phyloP scores from a whole-genome alignment of 331 rosid species.

The Quercus phellos region DNA sequence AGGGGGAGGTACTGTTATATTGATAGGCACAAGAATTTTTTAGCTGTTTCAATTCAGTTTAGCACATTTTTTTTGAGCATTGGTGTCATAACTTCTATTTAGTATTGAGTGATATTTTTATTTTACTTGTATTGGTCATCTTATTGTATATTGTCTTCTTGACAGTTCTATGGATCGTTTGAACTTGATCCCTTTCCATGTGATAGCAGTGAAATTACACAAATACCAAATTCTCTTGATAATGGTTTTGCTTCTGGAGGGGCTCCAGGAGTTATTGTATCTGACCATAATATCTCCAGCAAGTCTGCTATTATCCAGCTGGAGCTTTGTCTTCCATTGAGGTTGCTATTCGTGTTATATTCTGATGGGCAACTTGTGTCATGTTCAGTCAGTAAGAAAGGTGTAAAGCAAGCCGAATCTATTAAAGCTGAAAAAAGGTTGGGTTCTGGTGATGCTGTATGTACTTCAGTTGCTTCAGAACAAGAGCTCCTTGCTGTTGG shows the following conservation, averaged over 20 bases:
- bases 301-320: constrained; percentile 71
- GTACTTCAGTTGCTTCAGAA: constrained; percentile 71
- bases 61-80: constrained; percentile 4
- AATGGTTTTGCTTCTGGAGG: constrained; percentile 59
- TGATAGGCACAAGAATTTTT: neutral
- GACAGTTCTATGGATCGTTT: constrained; percentile 83
- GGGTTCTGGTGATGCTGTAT: constrained; percentile 78
- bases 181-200: constrained; percentile 50
- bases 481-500: constrained; percentile 96
- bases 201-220: constrained; percentile 40
- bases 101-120: constrained; percentile 3
- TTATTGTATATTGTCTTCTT: constrained; percentile 29
- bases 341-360: constrained; percentile 79
- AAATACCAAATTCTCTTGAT: constrained; percentile 44
- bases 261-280: constrained; percentile 34
- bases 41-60: neutral
- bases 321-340: constrained; percentile 67
- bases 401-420: constrained; percentile 73
- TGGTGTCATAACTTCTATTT: constrained; percentile 7
- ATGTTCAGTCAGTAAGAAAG: constrained; percentile 87
- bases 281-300: constrained; percentile 32
- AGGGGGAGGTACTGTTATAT: constrained; percentile 76
- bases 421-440: constrained; percentile 72
- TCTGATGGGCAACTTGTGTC: constrained; percentile 77
- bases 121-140: constrained; percentile 9